Base-by-base conservation (phyloP, 2,329 filamentous ascomycete species). In the Pleurostoma richardsiae region DNA sequence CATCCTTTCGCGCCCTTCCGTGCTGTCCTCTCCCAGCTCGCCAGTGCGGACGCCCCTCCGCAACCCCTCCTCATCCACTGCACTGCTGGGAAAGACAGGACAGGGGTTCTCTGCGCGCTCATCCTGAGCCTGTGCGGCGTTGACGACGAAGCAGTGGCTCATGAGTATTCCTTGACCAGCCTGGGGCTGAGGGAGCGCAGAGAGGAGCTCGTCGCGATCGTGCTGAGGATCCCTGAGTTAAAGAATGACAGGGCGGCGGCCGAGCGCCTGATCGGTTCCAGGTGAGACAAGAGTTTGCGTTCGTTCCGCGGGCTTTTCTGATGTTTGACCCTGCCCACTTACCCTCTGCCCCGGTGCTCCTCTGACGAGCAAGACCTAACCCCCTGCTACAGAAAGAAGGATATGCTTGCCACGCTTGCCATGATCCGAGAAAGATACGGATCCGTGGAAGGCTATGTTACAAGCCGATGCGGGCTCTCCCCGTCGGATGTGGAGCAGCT, bases 21-120 rank as follows among this genome's bases (percentile, higher is more conserved):
- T 31, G 68, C 63, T 2, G 69, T 78, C 40, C 70, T 89, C 38
- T 60, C 65, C 11, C 78, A 88, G 54, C 67, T 89, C 6, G 62
- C 77, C 56, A 52, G 56, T 19, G 44, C 56, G 10, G 54, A 58
- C 48, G 64, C 43, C 43, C 62, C 5, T 3, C 56, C 65, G 3
- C 52, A 67, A 2, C 80, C 83, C 6, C 64, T 85, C 7, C 68
- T 89, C 5, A 69, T 90, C 6, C 86, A 91, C 59, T 90, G 87
- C 63, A 87, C 85, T 0, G 85, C 84, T 0, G 87, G 87, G 10
- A 91, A 91, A 64, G 87, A 91, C 61, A 74, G 87, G 40, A 90
- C 87, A 0, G 87, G 87, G 3, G 74, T 90, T 4, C 66, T 89
- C 40, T 78, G 80, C 42, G 86, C 84, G 3, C 56, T 91, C 39